These are phyloP conservation scores for Brassica incana DNA, from an alignment of 345 rosid genomes.

Conservation along the genomic window DNA sequence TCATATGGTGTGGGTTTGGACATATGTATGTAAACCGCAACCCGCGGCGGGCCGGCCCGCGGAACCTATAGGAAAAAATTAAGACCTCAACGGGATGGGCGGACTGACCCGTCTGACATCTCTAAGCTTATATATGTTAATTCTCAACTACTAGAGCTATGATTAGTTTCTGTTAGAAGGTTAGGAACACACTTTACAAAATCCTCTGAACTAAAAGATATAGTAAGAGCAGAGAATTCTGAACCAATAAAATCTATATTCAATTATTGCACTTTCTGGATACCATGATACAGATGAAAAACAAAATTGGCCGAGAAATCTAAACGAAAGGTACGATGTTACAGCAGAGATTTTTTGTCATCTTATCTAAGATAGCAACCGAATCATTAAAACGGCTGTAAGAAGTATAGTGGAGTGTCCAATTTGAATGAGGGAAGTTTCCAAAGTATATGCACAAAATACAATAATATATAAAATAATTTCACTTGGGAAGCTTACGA, in stretches of 20 bases:
- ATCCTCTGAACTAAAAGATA: neutral
- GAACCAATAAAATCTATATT: neutral
- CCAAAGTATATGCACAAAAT: constrained; percentile 27
- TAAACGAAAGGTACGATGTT: constrained; percentile 33
- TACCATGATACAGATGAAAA: constrained; percentile 3
- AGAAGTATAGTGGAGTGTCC: constrained; percentile 37
- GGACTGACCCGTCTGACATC: too few relatives aligned
- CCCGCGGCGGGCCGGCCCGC: too few relatives aligned
- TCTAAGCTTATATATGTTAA: too few relatives aligned
- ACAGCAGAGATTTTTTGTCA: constrained; percentile 35
- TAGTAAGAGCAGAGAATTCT: neutral
- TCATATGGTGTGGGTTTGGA: too few relatives aligned
- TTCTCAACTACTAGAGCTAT: too few relatives aligned
- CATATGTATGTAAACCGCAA: too few relatives aligned
- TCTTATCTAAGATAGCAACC: constrained; percentile 35
- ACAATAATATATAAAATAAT: neutral
- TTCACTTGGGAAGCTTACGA: constrained; percentile 38
- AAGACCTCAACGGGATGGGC: too few relatives aligned
- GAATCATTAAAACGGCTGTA: constrained; percentile 33
- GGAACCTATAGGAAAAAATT: too few relatives aligned
- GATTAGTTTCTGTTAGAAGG: too few relatives aligned
- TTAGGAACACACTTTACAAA: too few relatives aligned
- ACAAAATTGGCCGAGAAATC: constrained; percentile 21
- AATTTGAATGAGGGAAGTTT: constrained; percentile 40
- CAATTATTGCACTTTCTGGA: constrained; percentile 27